Conservation (phyloP, 768 basidiomycete species). For the Podaxis carcinomalis region DNA sequence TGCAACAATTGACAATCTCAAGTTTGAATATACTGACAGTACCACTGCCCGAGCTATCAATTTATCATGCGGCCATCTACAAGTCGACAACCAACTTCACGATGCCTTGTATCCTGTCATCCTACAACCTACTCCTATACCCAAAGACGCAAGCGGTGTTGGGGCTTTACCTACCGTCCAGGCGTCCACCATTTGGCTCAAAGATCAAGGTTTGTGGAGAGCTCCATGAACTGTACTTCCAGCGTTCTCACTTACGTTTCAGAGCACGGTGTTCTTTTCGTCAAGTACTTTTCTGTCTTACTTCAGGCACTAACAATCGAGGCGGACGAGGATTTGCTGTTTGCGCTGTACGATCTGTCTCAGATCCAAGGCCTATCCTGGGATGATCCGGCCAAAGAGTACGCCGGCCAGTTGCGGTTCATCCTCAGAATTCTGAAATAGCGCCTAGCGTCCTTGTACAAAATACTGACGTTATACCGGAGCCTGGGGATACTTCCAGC, state of each 20-base stretch:
- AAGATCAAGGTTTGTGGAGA: constrained; percentile 73
- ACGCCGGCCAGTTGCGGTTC: constrained; percentile 20
- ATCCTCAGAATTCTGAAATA: background rate
- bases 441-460: constrained; percentile 58
- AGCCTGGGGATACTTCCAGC: constrained; percentile 58
- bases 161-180: constrained; percentile 89
- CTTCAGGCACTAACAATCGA: constrained; percentile 94
- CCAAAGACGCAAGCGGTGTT: constrained; percentile 68
- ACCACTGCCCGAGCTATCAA: constrained; percentile 75
- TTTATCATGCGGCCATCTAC: constrained; percentile 79
- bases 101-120: constrained; percentile 94
- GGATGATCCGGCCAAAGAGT: constrained; percentile 79
- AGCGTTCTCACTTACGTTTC: background rate
- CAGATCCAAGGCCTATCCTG: constrained; percentile 91
- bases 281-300: constrained; percentile 95
- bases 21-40: constrained; percentile 82
- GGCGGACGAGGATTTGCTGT: constrained; percentile 95
- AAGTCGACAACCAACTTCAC: constrained; percentile 97
- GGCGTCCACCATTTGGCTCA: constrained; percentile 82
- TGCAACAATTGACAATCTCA: constrained; percentile 69
- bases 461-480: constrained; percentile 61
- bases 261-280: constrained; percentile 98
- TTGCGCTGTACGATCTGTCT: constrained; percentile 85
- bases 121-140: constrained; percentile 87
- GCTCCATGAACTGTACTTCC: background rate